Conservation (phyloP, 441 rosid genomes). For the Isatis lusitanica region DNA sequence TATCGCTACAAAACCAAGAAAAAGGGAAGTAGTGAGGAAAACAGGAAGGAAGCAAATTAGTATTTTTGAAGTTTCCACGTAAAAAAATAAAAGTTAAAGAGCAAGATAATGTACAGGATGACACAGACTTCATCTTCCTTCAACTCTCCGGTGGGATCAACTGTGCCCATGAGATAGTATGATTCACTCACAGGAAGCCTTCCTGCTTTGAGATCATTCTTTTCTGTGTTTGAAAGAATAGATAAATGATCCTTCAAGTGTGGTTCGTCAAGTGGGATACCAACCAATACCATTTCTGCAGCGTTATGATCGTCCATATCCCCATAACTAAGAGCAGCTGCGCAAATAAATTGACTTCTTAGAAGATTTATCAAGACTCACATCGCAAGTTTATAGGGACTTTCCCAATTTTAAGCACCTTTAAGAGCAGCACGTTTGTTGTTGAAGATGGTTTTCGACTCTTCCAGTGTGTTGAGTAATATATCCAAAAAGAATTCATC, state of each 20-base stretch:
- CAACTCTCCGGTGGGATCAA: slow-evolving; percentile 65
- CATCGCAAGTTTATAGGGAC: neutral
- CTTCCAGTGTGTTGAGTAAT: slow-evolving; percentile 48
- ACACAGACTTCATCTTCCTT: slow-evolving; percentile 70
- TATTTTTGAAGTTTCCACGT: neutral
- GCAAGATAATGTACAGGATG: slow-evolving; percentile 52
- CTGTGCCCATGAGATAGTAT: slow-evolving; percentile 85
- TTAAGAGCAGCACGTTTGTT: slow-evolving; percentile 50
- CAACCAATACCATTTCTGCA: slow-evolving; percentile 59
- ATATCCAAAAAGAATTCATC: slow-evolving; percentile 50
- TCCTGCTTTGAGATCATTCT: slow-evolving; percentile 53
- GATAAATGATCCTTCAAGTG: slow-evolving; percentile 48
- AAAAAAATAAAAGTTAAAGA: slow-evolving; percentile 8
- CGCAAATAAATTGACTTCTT: neutral
- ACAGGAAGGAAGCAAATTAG: neutral
- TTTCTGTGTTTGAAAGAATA: slow-evolving; percentile 40
- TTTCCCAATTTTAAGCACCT: slow-evolving; percentile 40
- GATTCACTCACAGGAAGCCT: slow-evolving; percentile 59
- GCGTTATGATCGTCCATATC: slow-evolving; percentile 48
- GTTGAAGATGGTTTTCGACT: slow-evolving; percentile 41
- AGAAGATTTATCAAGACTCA: neutral
- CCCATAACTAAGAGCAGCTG: slow-evolving; percentile 56
- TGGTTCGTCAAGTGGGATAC: slow-evolving; percentile 73
- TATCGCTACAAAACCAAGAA: slow-evolving; percentile 44
- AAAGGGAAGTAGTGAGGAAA: slow-evolving; percentile 9